phyloP scores from a whole-genome alignment of 768 basidiomycete genomes.

The Plicaturopsis crispa region DNA sequence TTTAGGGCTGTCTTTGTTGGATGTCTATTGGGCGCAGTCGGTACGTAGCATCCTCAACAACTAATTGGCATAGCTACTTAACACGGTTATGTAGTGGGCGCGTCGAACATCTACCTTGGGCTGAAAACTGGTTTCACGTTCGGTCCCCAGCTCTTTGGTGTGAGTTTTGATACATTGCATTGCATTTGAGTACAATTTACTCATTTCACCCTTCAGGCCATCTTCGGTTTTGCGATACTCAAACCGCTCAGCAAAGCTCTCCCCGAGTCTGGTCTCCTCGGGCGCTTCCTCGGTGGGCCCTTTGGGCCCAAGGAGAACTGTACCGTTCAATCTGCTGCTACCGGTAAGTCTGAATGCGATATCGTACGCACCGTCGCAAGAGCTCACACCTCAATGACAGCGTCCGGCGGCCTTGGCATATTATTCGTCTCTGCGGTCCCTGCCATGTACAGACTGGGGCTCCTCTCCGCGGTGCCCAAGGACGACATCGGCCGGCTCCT shows the following conservation, averaged over 20 bases:
- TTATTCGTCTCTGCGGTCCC: slow-evolving; percentile 55
- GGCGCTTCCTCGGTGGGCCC: slow-evolving; percentile 41
- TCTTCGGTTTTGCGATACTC: slow-evolving; percentile 54
- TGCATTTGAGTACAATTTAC: too few relatives aligned
- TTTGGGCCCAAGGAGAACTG: slow-evolving; percentile 66
- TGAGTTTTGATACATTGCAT: slow-evolving; percentile 19
- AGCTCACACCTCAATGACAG: too few relatives aligned
- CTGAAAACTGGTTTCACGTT: slow-evolving; percentile 65
- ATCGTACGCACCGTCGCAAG: slow-evolving; percentile 11
- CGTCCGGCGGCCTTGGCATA: slow-evolving; percentile 52
- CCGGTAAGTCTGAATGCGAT: slow-evolving; percentile 22
- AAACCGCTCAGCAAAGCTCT: slow-evolving; percentile 44
- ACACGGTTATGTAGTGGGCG: slow-evolving; percentile 28
- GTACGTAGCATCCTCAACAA: slow-evolving; percentile 12
- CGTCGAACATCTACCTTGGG: slow-evolving; percentile 62
- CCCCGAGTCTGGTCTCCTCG: slow-evolving; percentile 37
- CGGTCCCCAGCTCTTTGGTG: slow-evolving; percentile 55
- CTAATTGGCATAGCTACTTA: background rate
- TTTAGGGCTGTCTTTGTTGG: slow-evolving; percentile 41
- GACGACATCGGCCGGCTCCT: slow-evolving; percentile 51
- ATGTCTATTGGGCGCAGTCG: slow-evolving; percentile 40
- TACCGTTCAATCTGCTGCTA: slow-evolving; percentile 52
- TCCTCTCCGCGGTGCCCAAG: slow-evolving; percentile 36
- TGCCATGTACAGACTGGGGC: slow-evolving; percentile 48
- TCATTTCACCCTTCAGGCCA: slow-evolving; percentile 31